Conservation (phyloP, 768 basidiomycete genomes). For the Hortiboletus flavorubellus region DNA sequence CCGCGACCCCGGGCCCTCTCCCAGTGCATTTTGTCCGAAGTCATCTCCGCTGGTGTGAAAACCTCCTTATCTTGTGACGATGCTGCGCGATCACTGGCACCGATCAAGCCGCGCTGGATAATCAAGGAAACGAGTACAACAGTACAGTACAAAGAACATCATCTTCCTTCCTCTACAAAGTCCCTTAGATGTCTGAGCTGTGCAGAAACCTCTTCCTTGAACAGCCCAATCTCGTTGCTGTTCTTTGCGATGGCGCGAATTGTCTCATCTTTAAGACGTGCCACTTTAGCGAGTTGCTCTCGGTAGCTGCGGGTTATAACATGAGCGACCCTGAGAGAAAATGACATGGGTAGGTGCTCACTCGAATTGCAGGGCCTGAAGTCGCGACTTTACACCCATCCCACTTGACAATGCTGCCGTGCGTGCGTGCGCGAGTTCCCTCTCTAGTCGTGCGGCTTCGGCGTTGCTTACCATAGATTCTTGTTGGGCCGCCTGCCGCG, state of each 20-base stretch:
- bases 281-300: slow-evolving; percentile 75
- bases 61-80: not conserved
- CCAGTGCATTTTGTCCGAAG: not conserved
- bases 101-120: not conserved
- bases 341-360: slow-evolving; percentile 32
- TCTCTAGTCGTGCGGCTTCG: slow-evolving; percentile 65
- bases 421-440: slow-evolving; percentile 69
- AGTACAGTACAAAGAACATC: not conserved
- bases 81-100: not conserved
- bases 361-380: slow-evolving; percentile 78
- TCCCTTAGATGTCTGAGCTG: slow-evolving; percentile 66
- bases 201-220: slow-evolving; percentile 75
- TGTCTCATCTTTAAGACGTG: slow-evolving; percentile 73
- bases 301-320: slow-evolving; percentile 51
- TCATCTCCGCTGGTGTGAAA: not conserved
- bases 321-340: slow-evolving; percentile 1
- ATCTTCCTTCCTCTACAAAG: slow-evolving; percentile 55
- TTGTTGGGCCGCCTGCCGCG: slow-evolving; percentile 65
- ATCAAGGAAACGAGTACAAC: not conserved
- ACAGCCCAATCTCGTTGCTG: slow-evolving; percentile 77
- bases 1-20: not conserved
- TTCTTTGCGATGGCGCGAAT: slow-evolving; percentile 80
- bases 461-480: slow-evolving; percentile 64
- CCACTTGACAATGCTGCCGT: slow-evolving; percentile 76
- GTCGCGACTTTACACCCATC: slow-evolving; percentile 75